These are phyloP conservation scores for Phaffomyces antillensis DNA, from an alignment of 805 yeast genomes.

Conservation along the genomic window DNA sequence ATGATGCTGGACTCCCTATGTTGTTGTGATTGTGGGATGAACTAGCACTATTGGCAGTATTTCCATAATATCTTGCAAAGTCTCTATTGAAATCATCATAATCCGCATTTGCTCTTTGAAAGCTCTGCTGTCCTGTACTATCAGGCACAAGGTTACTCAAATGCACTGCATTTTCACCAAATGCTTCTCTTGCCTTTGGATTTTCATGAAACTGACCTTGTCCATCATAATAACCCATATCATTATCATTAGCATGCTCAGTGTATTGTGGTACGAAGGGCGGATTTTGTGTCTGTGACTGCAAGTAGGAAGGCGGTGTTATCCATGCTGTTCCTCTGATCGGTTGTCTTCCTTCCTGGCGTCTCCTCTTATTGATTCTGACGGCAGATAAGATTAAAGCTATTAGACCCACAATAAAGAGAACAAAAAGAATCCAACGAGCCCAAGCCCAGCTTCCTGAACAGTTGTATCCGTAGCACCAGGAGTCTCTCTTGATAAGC, in stretches of 20 bases:
- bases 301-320: conserved; percentile 71
- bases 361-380: conserved; percentile 47
- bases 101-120: conserved; percentile 12
- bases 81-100: conserved; percentile 19
- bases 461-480: conserved; percentile 18
- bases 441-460: conserved; percentile 21
- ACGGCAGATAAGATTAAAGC: conserved; percentile 44
- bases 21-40: not conserved
- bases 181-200: conserved; percentile 24
- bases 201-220: conserved; percentile 27
- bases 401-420: conserved; percentile 44
- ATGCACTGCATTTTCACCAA: conserved; percentile 8
- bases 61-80: conserved; percentile 19
- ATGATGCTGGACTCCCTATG: not conserved
- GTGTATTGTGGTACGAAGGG: conserved; percentile 67
- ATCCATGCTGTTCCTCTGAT: conserved; percentile 77
- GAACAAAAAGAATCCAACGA: conserved; percentile 41
- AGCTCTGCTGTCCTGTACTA: conserved; percentile 13
- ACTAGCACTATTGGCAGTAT: not conserved
- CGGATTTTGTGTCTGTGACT: conserved; percentile 31
- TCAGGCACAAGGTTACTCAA: conserved; percentile 18
- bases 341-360: conserved; percentile 41
- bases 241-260: conserved; percentile 58
- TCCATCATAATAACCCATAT: conserved; percentile 52
- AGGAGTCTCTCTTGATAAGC: not conserved